Evolutionary conservation across 805 yeast genomes (phyloP).

Genomic region (Spathaspora passalidarum): DNA sequence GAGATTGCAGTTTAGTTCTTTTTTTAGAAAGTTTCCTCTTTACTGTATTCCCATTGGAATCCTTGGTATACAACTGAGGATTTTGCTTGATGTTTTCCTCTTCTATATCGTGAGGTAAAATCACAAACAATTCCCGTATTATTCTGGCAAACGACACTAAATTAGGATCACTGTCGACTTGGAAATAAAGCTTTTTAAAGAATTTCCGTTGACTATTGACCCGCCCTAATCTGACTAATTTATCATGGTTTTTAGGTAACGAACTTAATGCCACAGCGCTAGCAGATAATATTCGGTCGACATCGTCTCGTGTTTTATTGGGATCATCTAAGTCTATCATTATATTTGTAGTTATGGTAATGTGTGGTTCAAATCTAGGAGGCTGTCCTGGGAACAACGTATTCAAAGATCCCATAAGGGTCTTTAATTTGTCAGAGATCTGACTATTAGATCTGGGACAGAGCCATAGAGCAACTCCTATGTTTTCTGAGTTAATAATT

Average conservation of each 20-base stretch:
- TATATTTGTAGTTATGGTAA: conserved; percentile 68
- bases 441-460: conserved; percentile 59
- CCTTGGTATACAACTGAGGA: conserved; percentile 38
- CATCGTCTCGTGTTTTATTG: conserved; percentile 48
- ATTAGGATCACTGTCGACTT: conserved; percentile 43
- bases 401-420: conserved; percentile 60
- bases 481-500: background rate
- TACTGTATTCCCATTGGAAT: conserved; percentile 27
- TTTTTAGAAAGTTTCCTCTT: conserved; percentile 24
- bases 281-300: conserved; percentile 54
- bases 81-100: conserved; percentile 31
- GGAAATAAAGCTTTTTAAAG: conserved; percentile 54
- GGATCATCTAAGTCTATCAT: conserved; percentile 36
- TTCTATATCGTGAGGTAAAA: conserved; percentile 39
- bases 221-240: conserved; percentile 39
- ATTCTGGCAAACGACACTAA: conserved; percentile 52
- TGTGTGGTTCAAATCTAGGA: conserved; percentile 69
- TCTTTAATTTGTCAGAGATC: conserved; percentile 52
- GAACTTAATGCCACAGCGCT: conserved; percentile 53
- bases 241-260: conserved; percentile 37
- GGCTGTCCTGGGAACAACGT: conserved; percentile 71
- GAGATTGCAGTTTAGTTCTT: conserved; percentile 4
- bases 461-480: conserved; percentile 69
- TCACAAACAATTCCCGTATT: conserved; percentile 56
- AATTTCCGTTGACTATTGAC: conserved; percentile 46